Evolutionary conservation across 371 early-diverging fungal species (phyloP), one percentile per base, ranked within the genome.

Genomic region (Rhizopus arrhizus): DNA sequence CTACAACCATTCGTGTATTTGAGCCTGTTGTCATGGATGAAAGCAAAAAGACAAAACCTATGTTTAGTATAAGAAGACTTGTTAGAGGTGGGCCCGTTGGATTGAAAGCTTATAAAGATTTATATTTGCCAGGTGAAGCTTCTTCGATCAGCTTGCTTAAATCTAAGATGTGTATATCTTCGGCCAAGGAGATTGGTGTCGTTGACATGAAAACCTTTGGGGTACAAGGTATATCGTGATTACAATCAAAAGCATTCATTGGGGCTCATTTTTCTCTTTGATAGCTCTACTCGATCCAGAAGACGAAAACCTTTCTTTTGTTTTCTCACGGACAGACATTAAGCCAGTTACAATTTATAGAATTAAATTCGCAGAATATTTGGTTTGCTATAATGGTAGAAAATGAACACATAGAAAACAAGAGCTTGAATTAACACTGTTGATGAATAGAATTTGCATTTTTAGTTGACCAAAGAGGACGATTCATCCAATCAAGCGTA

Each of bases 141-240:
- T 85, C 84, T n/a, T 89, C 90, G 4, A 81, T 97, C 53, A 90
- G 89, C 68, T 88, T 92, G 46, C 67, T 96, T 56, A 87, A 87
- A 36, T 87, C 90, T 11, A 92, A 89, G 43, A 85, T 97, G 62
- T 94, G 93, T 65, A 92, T 97, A 9, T 94, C 96, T 5, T 95
- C 95, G 64, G 81, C 87, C 22, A 89, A 89, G 65, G 97, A 96
- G 11, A 96, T 97, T 67, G 97, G 95, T 65, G 80, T 97, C 16
- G 91, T 97, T 5, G 94, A 96, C 65, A 75, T 94, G 70, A 88
- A 89, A 42, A 84, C 89, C 6, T 80, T 93, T 55, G 78, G 73
- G 7, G 78, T 78, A 1, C 78, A 78, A 60, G 31, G 48, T 48
- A 48, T n/a, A 2, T 43, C 58, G 70, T 62, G 63, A 52, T 47